Percentiles rank a stretch among this genome's conserved stretches.
These are phyloP conservation scores for Ascomycota sp. DNA, from an alignment of 2,329 filamentous ascomycete species.

Conservation along the genomic window DNA sequence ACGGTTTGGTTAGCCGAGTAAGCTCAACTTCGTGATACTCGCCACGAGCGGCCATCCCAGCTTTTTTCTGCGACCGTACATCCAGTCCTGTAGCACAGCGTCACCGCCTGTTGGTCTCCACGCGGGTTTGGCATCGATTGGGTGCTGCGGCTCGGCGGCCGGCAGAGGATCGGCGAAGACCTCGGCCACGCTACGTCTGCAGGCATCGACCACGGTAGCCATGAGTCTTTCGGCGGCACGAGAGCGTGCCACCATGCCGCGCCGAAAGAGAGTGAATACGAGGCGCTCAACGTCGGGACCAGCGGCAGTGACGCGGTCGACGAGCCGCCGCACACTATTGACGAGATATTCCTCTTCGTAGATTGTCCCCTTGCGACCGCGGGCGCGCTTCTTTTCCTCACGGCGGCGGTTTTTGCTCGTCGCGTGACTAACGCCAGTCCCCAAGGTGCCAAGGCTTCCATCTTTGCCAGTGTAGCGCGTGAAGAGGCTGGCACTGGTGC, in stretches of 20 bases:
- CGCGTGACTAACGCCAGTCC: constrained; percentile 53
- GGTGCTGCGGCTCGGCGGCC: constrained; percentile 3
- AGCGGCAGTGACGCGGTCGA: constrained; percentile 60
- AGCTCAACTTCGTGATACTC: constrained; percentile 25
- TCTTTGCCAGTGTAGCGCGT: constrained; percentile 70
- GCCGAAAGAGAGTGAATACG: constrained; percentile 54
- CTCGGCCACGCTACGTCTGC: constrained; percentile 43
- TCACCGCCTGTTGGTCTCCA: constrained; percentile 26
- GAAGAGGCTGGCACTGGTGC: constrained; percentile 74
- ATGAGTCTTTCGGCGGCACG: constrained; percentile 55
- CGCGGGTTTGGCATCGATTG: constrained; percentile 4
- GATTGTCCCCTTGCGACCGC: constrained; percentile 88
- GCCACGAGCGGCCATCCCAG: constrained; percentile 28
- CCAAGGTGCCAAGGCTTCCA: constrained; percentile 42
- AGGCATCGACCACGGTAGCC: constrained; percentile 53
- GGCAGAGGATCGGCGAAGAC: constrained; percentile 31
- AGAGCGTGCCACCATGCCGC: constrained; percentile 77
- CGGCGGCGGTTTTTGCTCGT: constrained; percentile 74
- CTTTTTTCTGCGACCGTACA: constrained; percentile 23
- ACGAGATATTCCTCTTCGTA: constrained; percentile 97
- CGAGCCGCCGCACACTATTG: constrained; percentile 62
- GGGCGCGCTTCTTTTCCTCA: constrained; percentile 86
- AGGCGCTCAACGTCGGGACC: constrained; percentile 54
- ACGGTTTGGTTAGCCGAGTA: constrained; percentile 21
- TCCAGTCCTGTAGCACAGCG: constrained; percentile 29